These are phyloP conservation scores for Aspergillus ruber DNA, from an alignment of 2,329 filamentous ascomycete genomes.

Conservation along the genomic window DNA sequence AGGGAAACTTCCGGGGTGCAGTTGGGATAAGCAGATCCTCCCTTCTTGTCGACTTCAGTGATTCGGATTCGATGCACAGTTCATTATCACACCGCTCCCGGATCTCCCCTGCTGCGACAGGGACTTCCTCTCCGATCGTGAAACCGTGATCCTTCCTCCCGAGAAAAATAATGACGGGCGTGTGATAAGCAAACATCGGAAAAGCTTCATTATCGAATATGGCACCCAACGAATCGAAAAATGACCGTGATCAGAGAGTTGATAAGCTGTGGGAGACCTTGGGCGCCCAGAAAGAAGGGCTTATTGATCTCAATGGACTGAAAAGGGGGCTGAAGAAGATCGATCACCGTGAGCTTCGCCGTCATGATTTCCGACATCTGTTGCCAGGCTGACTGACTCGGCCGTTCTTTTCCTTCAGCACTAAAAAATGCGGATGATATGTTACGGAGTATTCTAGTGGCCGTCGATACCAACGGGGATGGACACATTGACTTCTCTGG, in stretches of 20 bases:
- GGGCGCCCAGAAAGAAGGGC: slow-evolving; percentile 67
- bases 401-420: slow-evolving; percentile 39
- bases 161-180: slow-evolving; percentile 37
- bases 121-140: slow-evolving; percentile 12
- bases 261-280: slow-evolving; percentile 78
- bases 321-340: slow-evolving; percentile 80
- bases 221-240: slow-evolving; percentile 64
- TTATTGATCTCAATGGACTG: slow-evolving; percentile 76
- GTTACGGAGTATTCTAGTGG: slow-evolving; percentile 69
- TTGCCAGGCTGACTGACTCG: slow-evolving; percentile 17
- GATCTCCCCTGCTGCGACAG: slow-evolving; percentile 13
- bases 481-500: slow-evolving; percentile 87
- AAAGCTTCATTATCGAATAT: slow-evolving; percentile 43
- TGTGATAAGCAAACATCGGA: slow-evolving; percentile 38
- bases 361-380: slow-evolving; percentile 12
- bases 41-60: background rate
- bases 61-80: slow-evolving; percentile 20
- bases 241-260: slow-evolving; percentile 72
- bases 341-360: slow-evolving; percentile 69
- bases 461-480: slow-evolving; percentile 81
- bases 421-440: slow-evolving; percentile 88
- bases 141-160: slow-evolving; percentile 14
- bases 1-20: slow-evolving; percentile 10
- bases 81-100: slow-evolving; percentile 9
- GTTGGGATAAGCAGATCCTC: background rate